Evolutionary conservation across 2,329 filamentous ascomycete genomes (phyloP).

Genomic region (Colletotrichum orchidophilum): DNA sequence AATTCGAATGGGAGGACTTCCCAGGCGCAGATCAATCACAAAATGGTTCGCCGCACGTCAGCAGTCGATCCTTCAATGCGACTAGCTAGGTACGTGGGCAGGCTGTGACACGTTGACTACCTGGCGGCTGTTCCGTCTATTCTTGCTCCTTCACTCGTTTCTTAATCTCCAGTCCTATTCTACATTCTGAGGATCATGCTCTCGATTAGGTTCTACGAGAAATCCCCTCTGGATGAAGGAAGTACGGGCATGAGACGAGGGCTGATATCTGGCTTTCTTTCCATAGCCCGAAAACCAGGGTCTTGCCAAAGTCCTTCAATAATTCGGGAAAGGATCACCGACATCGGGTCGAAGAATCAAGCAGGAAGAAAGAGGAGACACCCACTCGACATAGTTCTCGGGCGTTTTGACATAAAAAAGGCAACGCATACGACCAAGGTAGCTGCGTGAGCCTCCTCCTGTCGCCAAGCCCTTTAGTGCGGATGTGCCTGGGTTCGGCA

Average conservation of each 20-base stretch:
- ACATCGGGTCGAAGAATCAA: neutral
- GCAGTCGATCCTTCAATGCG: conserved; percentile 10
- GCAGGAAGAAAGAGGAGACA: neutral
- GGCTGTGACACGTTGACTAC: neutral
- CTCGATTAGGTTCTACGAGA: neutral
- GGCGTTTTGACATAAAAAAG: neutral
- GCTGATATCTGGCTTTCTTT: neutral
- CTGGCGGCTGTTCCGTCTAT: neutral
- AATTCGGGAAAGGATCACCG: neutral
- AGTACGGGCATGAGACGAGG: neutral
- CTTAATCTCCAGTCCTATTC: neutral
- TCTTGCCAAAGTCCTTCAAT: neutral
- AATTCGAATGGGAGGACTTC: conserved; percentile 11
- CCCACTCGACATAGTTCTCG: neutral
- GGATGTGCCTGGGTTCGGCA: conserved; percentile 2
- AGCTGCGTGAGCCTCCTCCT: neutral
- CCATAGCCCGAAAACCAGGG: neutral
- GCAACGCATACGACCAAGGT: neutral
- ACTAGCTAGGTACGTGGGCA: neutral
- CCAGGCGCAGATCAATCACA: conserved; percentile 10
- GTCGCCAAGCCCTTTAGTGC: conserved; percentile 25
- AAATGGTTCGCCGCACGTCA: conserved; percentile 4
- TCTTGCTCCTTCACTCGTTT: neutral
- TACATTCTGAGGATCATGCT: neutral
- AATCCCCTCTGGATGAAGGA: neutral